Conservation (phyloP, 2,329 filamentous ascomycete genomes). For the Talaromyces sp. region DNA sequence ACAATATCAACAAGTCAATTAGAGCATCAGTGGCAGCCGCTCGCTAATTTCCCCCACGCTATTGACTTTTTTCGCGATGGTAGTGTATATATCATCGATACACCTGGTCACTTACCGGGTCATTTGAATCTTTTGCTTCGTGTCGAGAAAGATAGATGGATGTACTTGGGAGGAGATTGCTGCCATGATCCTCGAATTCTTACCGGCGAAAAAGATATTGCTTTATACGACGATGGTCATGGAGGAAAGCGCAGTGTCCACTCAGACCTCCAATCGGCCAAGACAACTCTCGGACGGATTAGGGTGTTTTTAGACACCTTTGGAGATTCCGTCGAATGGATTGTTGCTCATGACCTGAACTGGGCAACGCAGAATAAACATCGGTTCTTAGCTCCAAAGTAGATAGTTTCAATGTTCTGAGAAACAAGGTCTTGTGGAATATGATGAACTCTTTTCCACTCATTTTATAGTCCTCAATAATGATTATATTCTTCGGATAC, state of each 20-base stretch:
- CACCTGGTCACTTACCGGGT: neutral
- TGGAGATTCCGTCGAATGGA: conserved; percentile 14
- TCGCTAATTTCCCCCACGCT: neutral
- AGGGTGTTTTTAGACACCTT: neutral
- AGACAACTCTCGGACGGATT: conserved; percentile 37
- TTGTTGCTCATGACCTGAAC: conserved; percentile 16
- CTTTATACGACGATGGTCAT: conserved; percentile 41
- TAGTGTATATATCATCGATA: conserved; percentile 4
- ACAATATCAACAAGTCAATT: neutral
- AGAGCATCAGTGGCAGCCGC: neutral
- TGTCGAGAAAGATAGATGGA: neutral
- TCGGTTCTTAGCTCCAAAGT: conserved; percentile 11
- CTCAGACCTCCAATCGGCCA: conserved; percentile 41
- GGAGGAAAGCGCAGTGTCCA: conserved; percentile 25
- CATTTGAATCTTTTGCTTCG: neutral
- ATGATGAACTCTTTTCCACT: neutral
- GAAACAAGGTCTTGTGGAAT: neutral
- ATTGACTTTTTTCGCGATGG: neutral
- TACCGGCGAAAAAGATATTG: conserved; percentile 47
- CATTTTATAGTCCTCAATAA: neutral
- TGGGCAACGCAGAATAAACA: conserved; percentile 15
- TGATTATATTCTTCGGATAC: neutral
- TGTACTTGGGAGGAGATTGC: neutral
- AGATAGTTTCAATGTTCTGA: neutral
- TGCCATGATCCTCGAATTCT: conserved; percentile 18